Evolutionary conservation across 495 filamentous ascomycete species (phyloP).

Genomic region (Daldinia bambusicola): DNA sequence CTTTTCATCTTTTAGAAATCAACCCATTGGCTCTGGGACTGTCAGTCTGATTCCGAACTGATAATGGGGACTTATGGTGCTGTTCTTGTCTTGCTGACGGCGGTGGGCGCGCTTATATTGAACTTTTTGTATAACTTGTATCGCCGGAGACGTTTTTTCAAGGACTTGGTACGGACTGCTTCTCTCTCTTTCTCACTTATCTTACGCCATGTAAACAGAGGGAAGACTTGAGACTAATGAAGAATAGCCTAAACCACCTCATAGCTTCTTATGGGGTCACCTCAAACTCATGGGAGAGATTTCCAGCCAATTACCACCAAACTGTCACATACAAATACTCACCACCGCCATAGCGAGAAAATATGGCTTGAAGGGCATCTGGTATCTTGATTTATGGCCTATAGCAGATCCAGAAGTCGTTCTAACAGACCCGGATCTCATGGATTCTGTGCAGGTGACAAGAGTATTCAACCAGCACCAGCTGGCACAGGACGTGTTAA

Average conservation of each 20-base stretch:
- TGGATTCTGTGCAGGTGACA: not conserved
- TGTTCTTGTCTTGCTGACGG: not conserved
- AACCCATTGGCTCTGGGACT: not conserved
- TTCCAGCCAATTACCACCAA: not conserved
- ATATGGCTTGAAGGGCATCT: not conserved
- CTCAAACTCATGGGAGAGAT: not conserved
- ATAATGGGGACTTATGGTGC: not conserved
- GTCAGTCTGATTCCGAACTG: not conserved
- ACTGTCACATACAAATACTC: not conserved
- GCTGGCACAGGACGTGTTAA: not conserved
- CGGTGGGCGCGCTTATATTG: conserved; percentile 17
- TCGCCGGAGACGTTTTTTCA: not conserved
- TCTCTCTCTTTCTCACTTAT: not conserved
- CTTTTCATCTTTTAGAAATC: not conserved
- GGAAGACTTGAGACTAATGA: not conserved
- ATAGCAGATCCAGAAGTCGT: not conserved
- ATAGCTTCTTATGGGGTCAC: not conserved
- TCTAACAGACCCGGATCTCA: not conserved
- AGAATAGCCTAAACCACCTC: conserved; percentile 1
- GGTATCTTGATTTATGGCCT: not conserved
- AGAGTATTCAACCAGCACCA: not conserved
- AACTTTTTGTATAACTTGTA: conserved; percentile 8
- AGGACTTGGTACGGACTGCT: not conserved
- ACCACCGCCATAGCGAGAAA: not conserved
- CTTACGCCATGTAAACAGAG: not conserved